A percentile compares a stretch with the other conserved stretches of the same genome.
Evolutionary conservation across 495 filamentous ascomycete genomes (phyloP).

Genomic region (Endocarpon pusillum): DNA sequence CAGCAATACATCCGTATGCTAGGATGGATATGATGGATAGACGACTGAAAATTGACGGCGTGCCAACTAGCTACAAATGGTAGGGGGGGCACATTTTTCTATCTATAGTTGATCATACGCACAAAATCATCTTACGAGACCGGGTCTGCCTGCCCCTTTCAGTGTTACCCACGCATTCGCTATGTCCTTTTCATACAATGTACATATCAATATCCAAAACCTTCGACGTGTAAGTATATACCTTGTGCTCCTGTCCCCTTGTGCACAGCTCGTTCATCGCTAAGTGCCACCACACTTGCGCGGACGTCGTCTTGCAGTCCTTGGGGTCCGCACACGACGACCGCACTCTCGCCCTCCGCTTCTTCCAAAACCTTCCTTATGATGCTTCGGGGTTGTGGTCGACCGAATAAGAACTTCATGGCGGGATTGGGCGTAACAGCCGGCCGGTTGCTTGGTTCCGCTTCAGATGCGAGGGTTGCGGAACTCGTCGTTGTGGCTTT

Average conservation of each 20-base stretch:
- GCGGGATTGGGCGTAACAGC: not conserved
- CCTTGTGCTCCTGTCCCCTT: conserved; percentile 85
- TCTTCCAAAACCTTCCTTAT: conserved; percentile 46
- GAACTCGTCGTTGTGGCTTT: not conserved
- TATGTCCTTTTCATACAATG: not conserved
- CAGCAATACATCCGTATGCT: too few relatives aligned
- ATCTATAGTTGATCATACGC: too few relatives aligned
- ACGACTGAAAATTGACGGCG: too few relatives aligned
- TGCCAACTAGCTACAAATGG: too few relatives aligned
- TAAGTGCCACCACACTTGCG: conserved; percentile 48
- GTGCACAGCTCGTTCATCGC: conserved; percentile 76
- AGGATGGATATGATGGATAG: too few relatives aligned
- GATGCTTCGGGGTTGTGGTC: conserved; percentile 26
- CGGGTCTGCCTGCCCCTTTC: too few relatives aligned
- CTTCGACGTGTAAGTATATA: conserved; percentile 33
- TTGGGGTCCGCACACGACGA: conserved; percentile 64
- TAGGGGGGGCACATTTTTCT: too few relatives aligned
- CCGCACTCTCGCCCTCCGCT: conserved; percentile 64
- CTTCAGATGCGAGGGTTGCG: conserved; percentile 1
- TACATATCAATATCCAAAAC: conserved; percentile 16
- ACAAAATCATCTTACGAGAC: too few relatives aligned
- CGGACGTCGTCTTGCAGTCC: conserved; percentile 48
- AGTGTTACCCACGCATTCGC: too few relatives aligned
- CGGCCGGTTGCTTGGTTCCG: conserved; percentile 9
- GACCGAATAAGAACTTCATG: conserved; percentile 18